Conservation (phyloP, 192 early-diverging fungal species). For the Coemansia furcata region DNA sequence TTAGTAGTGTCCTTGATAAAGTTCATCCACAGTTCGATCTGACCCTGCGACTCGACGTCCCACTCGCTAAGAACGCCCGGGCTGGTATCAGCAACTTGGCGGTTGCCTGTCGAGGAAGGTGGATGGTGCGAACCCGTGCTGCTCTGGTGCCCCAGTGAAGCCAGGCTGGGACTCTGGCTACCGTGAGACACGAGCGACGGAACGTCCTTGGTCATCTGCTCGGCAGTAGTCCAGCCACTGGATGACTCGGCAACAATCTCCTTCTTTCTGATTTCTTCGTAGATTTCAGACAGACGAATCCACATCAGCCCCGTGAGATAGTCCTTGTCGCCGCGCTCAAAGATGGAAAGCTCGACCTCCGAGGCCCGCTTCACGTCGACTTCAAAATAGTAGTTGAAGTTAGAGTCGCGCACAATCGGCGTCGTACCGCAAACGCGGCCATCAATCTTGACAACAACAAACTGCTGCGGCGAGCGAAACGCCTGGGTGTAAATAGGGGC, state of each 20-base stretch:
- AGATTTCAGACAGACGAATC: constrained; percentile 92
- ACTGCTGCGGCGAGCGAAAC: constrained; percentile 61
- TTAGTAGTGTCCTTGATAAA: constrained; percentile 62
- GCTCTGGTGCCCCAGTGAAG: constrained; percentile 12
- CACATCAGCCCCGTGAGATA: constrained; percentile 84
- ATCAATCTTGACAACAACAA: constrained; percentile 80
- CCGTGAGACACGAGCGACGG: neutral
- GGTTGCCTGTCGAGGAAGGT: neutral
- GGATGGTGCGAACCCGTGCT: constrained; percentile 7
- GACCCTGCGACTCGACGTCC: constrained; percentile 92
- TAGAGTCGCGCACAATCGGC: constrained; percentile 66
- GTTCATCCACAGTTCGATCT: constrained; percentile 81
- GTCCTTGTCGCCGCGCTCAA: constrained; percentile 74
- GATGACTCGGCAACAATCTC: constrained; percentile 62
- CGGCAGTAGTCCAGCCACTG: constrained; percentile 53
- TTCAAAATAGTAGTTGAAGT: constrained; percentile 84
- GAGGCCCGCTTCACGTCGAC: constrained; percentile 85
- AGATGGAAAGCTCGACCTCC: constrained; percentile 89
- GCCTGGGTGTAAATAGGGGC: constrained; percentile 56
- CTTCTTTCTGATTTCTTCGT: constrained; percentile 76
- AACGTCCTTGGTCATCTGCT: constrained; percentile 36
- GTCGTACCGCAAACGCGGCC: constrained; percentile 76
- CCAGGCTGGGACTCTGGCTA: constrained; percentile 13
- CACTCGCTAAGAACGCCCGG: constrained; percentile 53
- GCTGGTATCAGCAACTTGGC: constrained; percentile 3